phyloP scores from a whole-genome alignment of 208 protist species.

The Crithidia thermophila region DNA sequence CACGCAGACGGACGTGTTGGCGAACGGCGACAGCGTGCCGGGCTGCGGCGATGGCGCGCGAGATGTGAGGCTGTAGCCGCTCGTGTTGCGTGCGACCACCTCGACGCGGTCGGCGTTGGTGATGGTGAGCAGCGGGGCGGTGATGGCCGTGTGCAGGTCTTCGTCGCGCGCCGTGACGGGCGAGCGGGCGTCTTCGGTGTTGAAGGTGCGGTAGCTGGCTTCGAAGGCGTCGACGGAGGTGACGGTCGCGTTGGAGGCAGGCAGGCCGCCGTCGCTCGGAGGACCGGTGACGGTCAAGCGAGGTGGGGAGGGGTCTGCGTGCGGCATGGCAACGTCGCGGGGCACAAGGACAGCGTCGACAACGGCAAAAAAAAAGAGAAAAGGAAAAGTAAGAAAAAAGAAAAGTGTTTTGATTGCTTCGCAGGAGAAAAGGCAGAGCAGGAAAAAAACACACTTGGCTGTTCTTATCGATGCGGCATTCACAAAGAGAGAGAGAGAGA shows the following conservation, averaged over 20 bases:
- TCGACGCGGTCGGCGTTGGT: not conserved
- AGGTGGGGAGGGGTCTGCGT: not conserved
- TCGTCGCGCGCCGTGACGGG: not conserved
- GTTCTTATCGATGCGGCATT: not conserved
- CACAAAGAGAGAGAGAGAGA: not conserved
- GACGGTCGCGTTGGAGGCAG: not conserved
- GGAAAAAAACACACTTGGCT: not conserved
- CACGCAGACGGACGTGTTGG: not conserved
- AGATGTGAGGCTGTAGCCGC: not conserved
- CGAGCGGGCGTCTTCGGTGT: not conserved
- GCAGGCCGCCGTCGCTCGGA: not conserved
- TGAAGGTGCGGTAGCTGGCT: not conserved
- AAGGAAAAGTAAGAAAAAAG: constrained; percentile 5
- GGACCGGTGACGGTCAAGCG: too few relatives aligned
- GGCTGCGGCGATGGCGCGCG: constrained; percentile 2
- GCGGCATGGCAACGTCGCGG: not conserved
- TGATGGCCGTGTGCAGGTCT: constrained; percentile 5
- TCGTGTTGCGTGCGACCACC: not conserved
- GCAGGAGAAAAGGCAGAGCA: constrained; percentile 4
- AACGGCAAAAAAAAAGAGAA: constrained; percentile 8
- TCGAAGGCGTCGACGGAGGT: not conserved
- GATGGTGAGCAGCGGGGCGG: constrained; percentile 1
- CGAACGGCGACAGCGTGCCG: not conserved
- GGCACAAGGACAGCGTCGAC: too few relatives aligned
- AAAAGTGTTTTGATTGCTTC: too few relatives aligned